Conservation (phyloP, 805 yeast genomes). For the Lipomyces yamadae region DNA sequence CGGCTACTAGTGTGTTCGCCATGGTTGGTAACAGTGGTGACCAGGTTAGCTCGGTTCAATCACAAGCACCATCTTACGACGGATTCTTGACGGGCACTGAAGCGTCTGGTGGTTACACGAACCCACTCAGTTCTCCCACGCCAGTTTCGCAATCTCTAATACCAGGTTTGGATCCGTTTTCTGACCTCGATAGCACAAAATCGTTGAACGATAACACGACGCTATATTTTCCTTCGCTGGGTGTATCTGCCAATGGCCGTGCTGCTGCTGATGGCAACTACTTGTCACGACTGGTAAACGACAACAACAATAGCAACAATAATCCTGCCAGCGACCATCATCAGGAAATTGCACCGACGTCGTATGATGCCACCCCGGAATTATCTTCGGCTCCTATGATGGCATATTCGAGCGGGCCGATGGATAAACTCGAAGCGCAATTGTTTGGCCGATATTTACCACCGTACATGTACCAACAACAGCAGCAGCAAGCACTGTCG, state of each 20-base stretch:
- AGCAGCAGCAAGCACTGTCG: constrained; percentile 40
- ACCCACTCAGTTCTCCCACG: neutral
- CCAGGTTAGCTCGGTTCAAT: neutral
- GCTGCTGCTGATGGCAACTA: neutral
- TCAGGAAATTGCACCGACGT: neutral
- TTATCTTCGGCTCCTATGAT: constrained; percentile 7
- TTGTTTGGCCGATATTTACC: constrained; percentile 83
- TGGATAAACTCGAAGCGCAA: constrained; percentile 83
- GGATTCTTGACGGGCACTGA: neutral
- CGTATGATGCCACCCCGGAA: neutral
- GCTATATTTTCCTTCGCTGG: constrained; percentile 27
- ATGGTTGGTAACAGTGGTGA: neutral
- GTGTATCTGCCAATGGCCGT: neutral
- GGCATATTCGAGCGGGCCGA: constrained; percentile 74
- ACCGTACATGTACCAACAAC: constrained; percentile 67
- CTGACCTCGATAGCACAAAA: constrained; percentile 14
- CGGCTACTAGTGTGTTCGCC: neutral
- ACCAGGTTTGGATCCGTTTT: constrained; percentile 4
- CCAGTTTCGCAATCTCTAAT: neutral
- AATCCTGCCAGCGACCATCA: neutral
- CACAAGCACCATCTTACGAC: neutral
- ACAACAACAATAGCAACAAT: no score
- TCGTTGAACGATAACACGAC: constrained; percentile 26
- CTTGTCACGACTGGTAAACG: neutral
- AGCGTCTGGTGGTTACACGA: neutral